phyloP scores from a whole-genome alignment of 2,329 filamentous ascomycete genomes.

The Rhynchosporium graminicola region DNA sequence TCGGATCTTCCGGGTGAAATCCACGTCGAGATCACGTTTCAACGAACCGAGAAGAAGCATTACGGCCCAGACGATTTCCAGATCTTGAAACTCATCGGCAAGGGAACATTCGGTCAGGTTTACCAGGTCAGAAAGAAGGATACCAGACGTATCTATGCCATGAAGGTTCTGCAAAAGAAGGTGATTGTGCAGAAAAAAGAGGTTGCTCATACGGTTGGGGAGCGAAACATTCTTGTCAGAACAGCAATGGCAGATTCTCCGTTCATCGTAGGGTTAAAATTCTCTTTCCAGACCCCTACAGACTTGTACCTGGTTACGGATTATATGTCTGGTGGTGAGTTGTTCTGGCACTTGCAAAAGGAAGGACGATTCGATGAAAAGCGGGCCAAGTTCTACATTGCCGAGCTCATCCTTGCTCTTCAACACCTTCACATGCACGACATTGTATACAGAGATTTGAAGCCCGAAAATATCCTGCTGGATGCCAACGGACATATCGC shows the following conservation, averaged over 20 bases:
- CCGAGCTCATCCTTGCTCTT: conserved; percentile 91
- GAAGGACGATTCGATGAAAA: conserved; percentile 94
- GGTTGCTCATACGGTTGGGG: conserved; percentile 93
- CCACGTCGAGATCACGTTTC: conserved; percentile 81
- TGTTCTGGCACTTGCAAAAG: conserved; percentile 98
- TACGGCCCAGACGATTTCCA: conserved; percentile 96
- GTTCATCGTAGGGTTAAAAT: conserved; percentile 97
- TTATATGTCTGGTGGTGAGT: conserved; percentile 97
- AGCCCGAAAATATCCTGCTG: conserved; percentile 95
- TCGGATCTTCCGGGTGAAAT: conserved; percentile 80
- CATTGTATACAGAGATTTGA: conserved; percentile 96
- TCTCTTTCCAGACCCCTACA: conserved; percentile 96
- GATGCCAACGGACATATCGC: conserved; percentile 98
- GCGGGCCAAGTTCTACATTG: conserved; percentile 97
- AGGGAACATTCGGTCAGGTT: conserved; percentile 97
- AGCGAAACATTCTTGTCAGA: conserved; percentile 94
- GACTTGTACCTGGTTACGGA: conserved; percentile 98
- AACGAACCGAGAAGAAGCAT: conserved; percentile 84
- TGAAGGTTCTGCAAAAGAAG: conserved; percentile 99
- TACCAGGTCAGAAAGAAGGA: conserved; percentile 99
- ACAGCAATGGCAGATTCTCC: conserved; percentile 95
- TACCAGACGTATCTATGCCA: conserved; percentile 92
- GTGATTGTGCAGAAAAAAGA: conserved; percentile 99
- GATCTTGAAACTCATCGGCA: conserved; percentile 93
- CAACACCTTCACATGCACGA: conserved; percentile 95